Percentiles rank a stretch among this genome's conserved stretches.
These are phyloP conservation scores for Botrytis pseudocinerea DNA, from an alignment of 2,329 filamentous ascomycete genomes.

Conservation along the genomic window DNA sequence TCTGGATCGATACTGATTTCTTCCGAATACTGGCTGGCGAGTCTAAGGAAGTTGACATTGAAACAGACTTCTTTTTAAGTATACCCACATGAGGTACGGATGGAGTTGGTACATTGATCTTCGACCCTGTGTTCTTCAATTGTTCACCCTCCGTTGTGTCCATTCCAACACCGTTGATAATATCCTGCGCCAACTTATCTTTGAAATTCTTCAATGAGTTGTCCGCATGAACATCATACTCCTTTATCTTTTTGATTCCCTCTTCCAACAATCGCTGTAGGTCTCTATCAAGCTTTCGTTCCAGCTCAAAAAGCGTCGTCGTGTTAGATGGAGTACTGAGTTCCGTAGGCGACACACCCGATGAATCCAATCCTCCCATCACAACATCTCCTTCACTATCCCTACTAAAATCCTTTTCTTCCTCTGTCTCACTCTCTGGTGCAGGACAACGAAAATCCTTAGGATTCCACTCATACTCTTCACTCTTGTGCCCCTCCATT, in stretches of 20 bases:
- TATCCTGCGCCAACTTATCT: slow-evolving; percentile 23
- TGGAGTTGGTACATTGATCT: not conserved
- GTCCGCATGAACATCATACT: slow-evolving; percentile 32
- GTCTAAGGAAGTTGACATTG: not conserved
- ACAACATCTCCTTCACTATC: slow-evolving; percentile 26
- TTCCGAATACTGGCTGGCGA: not conserved
- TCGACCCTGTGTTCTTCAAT: not conserved
- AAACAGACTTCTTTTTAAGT: slow-evolving; percentile 1
- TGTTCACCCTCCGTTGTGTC: too few relatives aligned
- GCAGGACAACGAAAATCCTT: not conserved
- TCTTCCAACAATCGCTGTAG: slow-evolving; percentile 27
- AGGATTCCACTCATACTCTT: slow-evolving; percentile 26
- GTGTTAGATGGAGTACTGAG: not conserved
- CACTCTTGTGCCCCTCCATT: slow-evolving; percentile 5
- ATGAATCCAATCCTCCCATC: slow-evolving; percentile 22
- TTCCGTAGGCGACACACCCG: not conserved
- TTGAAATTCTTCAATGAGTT: slow-evolving; percentile 20
- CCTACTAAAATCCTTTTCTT: slow-evolving; percentile 20
- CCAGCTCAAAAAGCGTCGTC: slow-evolving; percentile 24
- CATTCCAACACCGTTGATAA: not conserved
- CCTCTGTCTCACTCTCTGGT: not conserved
- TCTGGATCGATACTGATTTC: not conserved
- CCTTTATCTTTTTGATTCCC: slow-evolving; percentile 27
- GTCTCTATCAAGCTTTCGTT: slow-evolving; percentile 21
- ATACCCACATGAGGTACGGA: not conserved